Evolutionary conservation across 305 asterid genomes (phyloP).

Genomic region (Fraxinus nigra): DNA sequence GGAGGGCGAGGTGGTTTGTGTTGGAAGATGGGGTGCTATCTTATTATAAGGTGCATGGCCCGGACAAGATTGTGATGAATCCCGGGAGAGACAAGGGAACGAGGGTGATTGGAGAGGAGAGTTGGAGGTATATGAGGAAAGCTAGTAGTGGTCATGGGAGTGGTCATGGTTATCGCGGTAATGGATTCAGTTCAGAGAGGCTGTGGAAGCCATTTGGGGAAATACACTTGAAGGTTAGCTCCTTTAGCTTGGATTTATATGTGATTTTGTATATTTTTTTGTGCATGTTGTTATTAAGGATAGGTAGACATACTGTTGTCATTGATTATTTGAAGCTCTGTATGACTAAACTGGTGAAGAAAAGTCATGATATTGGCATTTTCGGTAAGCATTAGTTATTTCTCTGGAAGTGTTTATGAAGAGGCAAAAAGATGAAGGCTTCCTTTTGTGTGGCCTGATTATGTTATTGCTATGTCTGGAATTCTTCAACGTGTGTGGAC

Average conservation of each 20-base stretch:
- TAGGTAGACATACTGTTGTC: slow-evolving; percentile 6
- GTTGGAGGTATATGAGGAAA: slow-evolving; percentile 87
- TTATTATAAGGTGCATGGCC: slow-evolving; percentile 93
- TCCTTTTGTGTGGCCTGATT: slow-evolving; percentile 3
- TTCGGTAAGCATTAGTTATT: neutral
- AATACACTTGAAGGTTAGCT: slow-evolving; percentile 87
- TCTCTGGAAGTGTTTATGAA: slow-evolving; percentile 2
- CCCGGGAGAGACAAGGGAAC: slow-evolving; percentile 65
- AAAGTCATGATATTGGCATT: slow-evolving; percentile 3
- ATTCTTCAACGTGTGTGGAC: neutral
- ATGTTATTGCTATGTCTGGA: neutral
- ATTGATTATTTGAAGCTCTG: neutral
- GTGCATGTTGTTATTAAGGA: neutral
- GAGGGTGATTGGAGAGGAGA: slow-evolving; percentile 84
- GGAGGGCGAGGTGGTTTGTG: slow-evolving; percentile 96
- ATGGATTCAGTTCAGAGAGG: slow-evolving; percentile 45
- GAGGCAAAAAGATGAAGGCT: slow-evolving; percentile 5
- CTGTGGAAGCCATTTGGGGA: slow-evolving; percentile 88
- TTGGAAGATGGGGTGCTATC: slow-evolving; percentile 96
- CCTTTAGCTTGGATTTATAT: slow-evolving; percentile 8
- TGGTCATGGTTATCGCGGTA: slow-evolving; percentile 28
- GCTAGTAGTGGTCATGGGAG: slow-evolving; percentile 45
- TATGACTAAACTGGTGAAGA: neutral
- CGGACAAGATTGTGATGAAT: slow-evolving; percentile 71
- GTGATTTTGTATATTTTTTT: neutral